These are phyloP conservation scores for Anisogramma anomala DNA, from an alignment of 2,329 filamentous ascomycete genomes.

Conservation along the genomic window DNA sequence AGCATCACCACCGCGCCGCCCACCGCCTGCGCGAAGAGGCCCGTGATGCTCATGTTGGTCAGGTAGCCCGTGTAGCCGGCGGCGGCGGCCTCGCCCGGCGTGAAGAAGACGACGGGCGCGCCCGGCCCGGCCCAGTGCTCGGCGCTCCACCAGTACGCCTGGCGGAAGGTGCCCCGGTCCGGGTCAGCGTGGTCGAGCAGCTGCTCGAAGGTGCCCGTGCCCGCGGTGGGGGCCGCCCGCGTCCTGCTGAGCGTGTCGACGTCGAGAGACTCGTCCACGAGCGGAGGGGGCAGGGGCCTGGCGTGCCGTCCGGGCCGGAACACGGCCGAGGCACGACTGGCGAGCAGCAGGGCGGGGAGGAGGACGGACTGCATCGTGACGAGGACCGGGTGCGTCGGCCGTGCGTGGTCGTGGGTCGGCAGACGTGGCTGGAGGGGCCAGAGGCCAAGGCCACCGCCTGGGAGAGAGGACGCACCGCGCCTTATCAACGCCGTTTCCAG, in stretches of 20 bases:
- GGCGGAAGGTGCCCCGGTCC: constrained; percentile 29
- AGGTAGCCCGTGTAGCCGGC: constrained; percentile 29
- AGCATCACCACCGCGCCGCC: constrained; percentile 30
- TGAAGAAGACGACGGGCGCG: constrained; percentile 29
- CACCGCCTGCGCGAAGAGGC: constrained; percentile 27
- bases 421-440: background rate
- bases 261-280: constrained; percentile 18
- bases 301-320: background rate
- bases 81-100: constrained; percentile 28
- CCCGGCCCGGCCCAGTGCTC: constrained; percentile 30
- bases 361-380: constrained; percentile 20
- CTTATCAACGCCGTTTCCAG: background rate
- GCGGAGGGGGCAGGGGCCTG: constrained; percentile 20
- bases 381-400: background rate
- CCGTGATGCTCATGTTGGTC: constrained; percentile 29
- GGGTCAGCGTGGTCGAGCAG: constrained; percentile 30
- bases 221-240: constrained; percentile 15
- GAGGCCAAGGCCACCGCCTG: background rate
- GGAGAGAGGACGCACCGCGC: constrained; percentile 1
- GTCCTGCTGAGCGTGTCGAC: constrained; percentile 8
- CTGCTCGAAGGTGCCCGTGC: constrained; percentile 28
- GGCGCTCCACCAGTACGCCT: constrained; percentile 30
- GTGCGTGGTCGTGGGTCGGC: background rate
- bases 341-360: constrained; percentile 17
- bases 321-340: constrained; percentile 17